Evolutionary conservation across 441 rosid species (phyloP).

Genomic region (Syzygium malaccense): DNA sequence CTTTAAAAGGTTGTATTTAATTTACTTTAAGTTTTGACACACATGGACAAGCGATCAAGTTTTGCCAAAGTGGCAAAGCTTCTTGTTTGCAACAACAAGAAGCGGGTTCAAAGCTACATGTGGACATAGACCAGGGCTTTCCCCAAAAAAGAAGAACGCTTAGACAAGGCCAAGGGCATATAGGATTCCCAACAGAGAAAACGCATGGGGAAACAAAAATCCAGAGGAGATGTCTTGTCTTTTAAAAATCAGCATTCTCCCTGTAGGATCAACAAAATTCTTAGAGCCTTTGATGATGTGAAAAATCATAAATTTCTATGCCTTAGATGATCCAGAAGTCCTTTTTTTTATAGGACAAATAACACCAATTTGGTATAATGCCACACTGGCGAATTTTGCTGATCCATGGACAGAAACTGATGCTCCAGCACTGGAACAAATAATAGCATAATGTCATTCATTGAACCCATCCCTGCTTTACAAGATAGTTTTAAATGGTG

Average conservation of each 20-base stretch:
- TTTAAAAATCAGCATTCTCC: background rate
- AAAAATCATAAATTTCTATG: background rate
- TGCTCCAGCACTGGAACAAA: background rate
- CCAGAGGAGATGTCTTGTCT: background rate
- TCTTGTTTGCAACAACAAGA: background rate
- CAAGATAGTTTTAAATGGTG: background rate
- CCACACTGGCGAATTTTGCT: background rate
- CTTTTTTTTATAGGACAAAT: background rate
- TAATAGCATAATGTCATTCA: background rate
- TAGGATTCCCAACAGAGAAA: background rate
- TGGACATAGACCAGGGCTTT: background rate
- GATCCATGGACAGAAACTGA: background rate
- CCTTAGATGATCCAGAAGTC: background rate
- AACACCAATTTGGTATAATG: background rate
- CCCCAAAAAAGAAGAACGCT: background rate
- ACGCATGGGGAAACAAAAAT: background rate
- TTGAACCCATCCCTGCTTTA: background rate
- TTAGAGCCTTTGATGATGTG: background rate
- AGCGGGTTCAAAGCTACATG: background rate
- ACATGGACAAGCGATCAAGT: background rate
- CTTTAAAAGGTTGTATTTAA: background rate
- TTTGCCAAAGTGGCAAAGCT: background rate
- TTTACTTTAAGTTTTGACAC: background rate
- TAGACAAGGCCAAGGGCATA: background rate
- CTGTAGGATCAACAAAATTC: background rate